These are phyloP conservation scores for Neurospora sp. DNA, from an alignment of 495 filamentous ascomycete species.

Conservation along the genomic window DNA sequence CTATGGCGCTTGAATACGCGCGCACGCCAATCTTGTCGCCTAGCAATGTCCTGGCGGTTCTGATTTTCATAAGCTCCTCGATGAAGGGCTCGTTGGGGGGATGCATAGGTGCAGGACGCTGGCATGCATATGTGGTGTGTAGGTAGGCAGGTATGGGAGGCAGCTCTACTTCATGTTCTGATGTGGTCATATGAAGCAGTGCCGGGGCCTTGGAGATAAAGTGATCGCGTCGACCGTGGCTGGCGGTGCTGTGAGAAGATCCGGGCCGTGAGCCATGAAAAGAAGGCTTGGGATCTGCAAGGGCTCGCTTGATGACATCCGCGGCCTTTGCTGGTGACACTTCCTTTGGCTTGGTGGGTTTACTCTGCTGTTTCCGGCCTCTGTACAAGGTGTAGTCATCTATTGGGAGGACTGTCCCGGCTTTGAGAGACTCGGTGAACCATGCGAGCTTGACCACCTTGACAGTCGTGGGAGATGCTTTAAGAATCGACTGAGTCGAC, in stretches of 20 bases:
- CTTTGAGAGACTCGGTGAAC: slow-evolving; percentile 54
- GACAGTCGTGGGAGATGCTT: slow-evolving; percentile 28
- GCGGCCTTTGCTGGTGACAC: slow-evolving; percentile 8
- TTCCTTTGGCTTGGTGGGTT: slow-evolving; percentile 8
- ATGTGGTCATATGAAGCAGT: slow-evolving; percentile 52
- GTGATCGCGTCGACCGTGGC: slow-evolving; percentile 2
- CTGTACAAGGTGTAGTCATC: slow-evolving; percentile 58
- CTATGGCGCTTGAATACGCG: slow-evolving; percentile 85
- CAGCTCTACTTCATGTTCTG: slow-evolving; percentile 53
- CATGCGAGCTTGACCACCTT: slow-evolving; percentile 68
- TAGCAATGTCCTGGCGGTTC: slow-evolving; percentile 55
- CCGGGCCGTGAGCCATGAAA: slow-evolving; percentile 4
- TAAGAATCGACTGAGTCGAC: neutral
- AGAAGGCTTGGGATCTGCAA: slow-evolving; percentile 15
- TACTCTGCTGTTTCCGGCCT: slow-evolving; percentile 30
- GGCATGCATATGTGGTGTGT: slow-evolving; percentile 65
- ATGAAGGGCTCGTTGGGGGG: slow-evolving; percentile 74
- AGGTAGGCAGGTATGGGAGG: slow-evolving; percentile 64
- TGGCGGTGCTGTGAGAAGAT: slow-evolving; percentile 6
- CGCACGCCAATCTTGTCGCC: slow-evolving; percentile 70
- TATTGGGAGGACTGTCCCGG: slow-evolving; percentile 43
- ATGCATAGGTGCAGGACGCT: slow-evolving; percentile 61
- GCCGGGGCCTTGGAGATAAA: slow-evolving; percentile 8
- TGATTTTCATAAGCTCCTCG: slow-evolving; percentile 61
- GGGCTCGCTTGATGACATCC: slow-evolving; percentile 24